Evolutionary conservation across 805 yeast species (phyloP), one percentile per base, ranked within the genome.

Genomic region (Ogataea neopini): DNA sequence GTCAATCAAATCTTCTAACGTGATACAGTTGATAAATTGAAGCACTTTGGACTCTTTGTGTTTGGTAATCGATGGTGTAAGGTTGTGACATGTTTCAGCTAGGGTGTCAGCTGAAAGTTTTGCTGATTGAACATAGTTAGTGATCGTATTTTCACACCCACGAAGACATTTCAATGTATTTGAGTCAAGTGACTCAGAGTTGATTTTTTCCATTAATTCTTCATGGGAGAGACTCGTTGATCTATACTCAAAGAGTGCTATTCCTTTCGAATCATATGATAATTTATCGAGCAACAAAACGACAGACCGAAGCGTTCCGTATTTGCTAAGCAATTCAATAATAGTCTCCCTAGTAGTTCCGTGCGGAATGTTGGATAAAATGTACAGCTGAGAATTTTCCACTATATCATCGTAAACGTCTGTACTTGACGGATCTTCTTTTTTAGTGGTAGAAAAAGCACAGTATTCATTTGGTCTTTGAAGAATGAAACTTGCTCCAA

Each of bases 11-110:
- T 87, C 95, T 29, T 80, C 80, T 1, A 84, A 76, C 2, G 84
- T 76, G 1, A 88, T 74, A 39, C 81, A 69, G 59, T 90, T 91
- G 30, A 87, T 62, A 3, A 90, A 65, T 47, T 85, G 81, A 6
- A 91, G 60, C 1, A 86, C 88, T 13, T 62, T 73, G 0, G 82
- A 64, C 32, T 35, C 34, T 23, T 47, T 43, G 36, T 58, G 64
- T n/a, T 43, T 53, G 1, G 63, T 32, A 1, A 62, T 48, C 6
- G 49, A 47, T 4, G 45, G 22, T 4, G 52, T 30, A 18, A 34
- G 45, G 5, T 32, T 29, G 41, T 45, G 45, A 10, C 48, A 46
- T 4, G 49, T 40, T 5, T 58, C 54, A 22, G 50, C 43, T 8
- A 67, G 43, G 4, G 53, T 52, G 9, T 49, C 49, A 2, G 61